Evolutionary conservation across 176 grass and related monocot genomes (phyloP), one percentile per base, ranked within the genome.

Genomic region (Bonia amplexicaulis): DNA sequence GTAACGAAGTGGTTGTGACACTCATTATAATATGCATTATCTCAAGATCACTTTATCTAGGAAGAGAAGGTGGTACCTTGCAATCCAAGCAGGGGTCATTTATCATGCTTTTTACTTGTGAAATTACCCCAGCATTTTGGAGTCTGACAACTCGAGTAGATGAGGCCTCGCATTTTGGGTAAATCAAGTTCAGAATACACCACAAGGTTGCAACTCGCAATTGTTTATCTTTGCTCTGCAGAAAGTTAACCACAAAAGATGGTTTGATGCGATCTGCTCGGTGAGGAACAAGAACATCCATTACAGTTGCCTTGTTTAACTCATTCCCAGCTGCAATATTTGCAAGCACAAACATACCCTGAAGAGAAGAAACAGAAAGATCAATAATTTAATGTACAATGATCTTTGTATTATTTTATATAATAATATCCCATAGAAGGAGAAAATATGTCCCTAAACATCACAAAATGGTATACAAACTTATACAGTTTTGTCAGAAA

Each of bases 81-180:
- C 93, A 99, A 96, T 99, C 97, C 71, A 91, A 80, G 75, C 86
- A 96, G 55, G 92, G 92, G 77, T 99, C 97, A 79, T 94, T 88
- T 75, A 89, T 84, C 97, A 99, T 99, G 54, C 66, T 87, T 84
- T 91, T 96, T 71, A 99, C 81, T 84, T 99, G 97, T 77, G 76
- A 85, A 76, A 99, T 89, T 81, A 99, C 83, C 55, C 97, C 97
- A 76, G 92, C 69, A 84, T 77, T 85, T 60, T 90, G 89, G 17
- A 99, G 88, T 80, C 82, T 83, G 23, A 74, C 71, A 77, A 90
- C 85, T 71, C 97, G 80, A 85, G 59, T 74, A 75, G 92, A 84
- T 22, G 88, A 85, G 42, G 89, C 55, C 42, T 87, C 87, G 0
- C 87, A 87, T 69, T 92, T 85, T 48, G 91, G 88, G 78, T 84